Base-by-base conservation (phyloP, 345 rosid species). In the Viola odorata region DNA sequence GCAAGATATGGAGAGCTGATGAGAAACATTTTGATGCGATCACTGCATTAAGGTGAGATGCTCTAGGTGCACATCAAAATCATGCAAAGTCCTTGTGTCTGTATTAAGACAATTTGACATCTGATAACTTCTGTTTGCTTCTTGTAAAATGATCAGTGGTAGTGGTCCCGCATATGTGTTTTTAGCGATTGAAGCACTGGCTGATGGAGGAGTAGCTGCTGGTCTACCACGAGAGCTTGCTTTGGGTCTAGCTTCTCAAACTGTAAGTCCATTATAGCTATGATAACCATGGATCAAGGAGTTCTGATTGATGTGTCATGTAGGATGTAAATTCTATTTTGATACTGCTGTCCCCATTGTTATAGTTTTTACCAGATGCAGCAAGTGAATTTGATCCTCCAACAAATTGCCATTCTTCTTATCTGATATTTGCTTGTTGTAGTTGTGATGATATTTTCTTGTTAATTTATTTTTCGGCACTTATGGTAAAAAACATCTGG, bases 151-250 rank as follows among this genome's bases (percentile, higher is more conserved):
- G 7, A 69, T 57, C 82, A 94, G 97, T 71, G 97, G 95, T 37
- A 94, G 99, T 37, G 97, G 97, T 50, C 97, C 99, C 49, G 96
- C 97, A 11, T 90, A 88, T 66, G 63, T 94, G 53, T 91, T 62
- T 77, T 68, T 91, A 60, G 95, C 96, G 16, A 94, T 94, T 67
- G 99, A 94, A 81, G 95, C 99, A 62, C 73, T 94, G 69, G 96
- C 92, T 50, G 96, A 94, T 78, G 99, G 97, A 50, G 99, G 95
- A 57, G 97, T 90, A 47, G 95, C 99, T 68, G 97, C 96, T 41
- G 96, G 99, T 70, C 73, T 94, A 54, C 95, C 95, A 0, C 87
- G 99, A 64, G 96, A 94, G 14, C 96, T 94, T 48, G 96, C 96
- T 7, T 42, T 84, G 50, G 70, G 85, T 60, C 84, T 90, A 60